A percentile compares a stretch with the other conserved stretches of the same genome.
These are phyloP conservation scores for Aleurites moluccanus DNA, from an alignment of 441 rosid species.

Conservation along the genomic window DNA sequence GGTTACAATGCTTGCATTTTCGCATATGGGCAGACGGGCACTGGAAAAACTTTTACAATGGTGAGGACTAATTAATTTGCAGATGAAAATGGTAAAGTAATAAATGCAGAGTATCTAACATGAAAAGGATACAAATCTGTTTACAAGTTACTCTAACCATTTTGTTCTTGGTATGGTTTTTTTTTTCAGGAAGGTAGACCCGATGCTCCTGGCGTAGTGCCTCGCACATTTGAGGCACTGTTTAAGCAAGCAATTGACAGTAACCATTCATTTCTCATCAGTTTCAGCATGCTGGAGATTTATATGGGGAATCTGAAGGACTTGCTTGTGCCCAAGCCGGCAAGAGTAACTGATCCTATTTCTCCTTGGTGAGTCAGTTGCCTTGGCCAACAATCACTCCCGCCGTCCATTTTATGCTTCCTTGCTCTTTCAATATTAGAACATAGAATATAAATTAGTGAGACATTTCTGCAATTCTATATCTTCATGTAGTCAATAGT, in stretches of 20 bases:
- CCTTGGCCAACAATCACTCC: not conserved
- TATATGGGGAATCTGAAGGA: conserved; percentile 82
- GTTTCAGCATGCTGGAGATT: conserved; percentile 85
- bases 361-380: conserved; percentile 61
- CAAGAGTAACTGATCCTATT: conserved; percentile 45
- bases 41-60: conserved; percentile 86
- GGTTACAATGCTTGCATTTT: conserved; percentile 89
- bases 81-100: not conserved
- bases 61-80: conserved; percentile 36
- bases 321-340: conserved; percentile 58
- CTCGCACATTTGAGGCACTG: conserved; percentile 54
- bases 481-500: not conserved
- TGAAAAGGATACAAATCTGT: not conserved
- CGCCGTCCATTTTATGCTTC: too few species aligned
- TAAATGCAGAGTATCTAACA: not conserved
- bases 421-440: too few species aligned
- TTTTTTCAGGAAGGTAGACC: conserved; percentile 61
- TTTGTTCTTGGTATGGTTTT: conserved; percentile 5
- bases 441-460: too few species aligned
- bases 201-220: conserved; percentile 65
- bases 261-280: conserved; percentile 51
- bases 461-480: too few species aligned
- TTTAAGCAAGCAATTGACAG: conserved; percentile 60
- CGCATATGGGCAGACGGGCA: conserved; percentile 86
- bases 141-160: not conserved